These are phyloP conservation scores for Cephalotrichum gorgonifer DNA, from an alignment of 2,329 filamentous ascomycete species.

Conservation along the genomic window DNA sequence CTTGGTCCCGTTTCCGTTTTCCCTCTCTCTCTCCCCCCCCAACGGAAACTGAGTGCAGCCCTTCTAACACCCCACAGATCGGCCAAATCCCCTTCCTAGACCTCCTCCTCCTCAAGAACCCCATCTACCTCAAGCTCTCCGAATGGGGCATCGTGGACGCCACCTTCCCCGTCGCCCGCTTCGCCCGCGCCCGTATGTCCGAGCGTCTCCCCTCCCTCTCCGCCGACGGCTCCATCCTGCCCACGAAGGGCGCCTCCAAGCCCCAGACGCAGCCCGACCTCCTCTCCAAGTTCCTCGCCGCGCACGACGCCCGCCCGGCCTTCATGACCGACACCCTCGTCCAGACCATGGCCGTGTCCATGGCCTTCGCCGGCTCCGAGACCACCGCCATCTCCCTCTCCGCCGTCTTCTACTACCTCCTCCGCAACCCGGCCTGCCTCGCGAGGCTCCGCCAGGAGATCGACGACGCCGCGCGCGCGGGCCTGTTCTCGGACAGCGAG, in stretches of 20 bases:
- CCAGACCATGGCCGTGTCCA: conserved; percentile 60
- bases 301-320: conserved; percentile 54
- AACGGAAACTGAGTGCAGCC: not conserved
- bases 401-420: conserved; percentile 63
- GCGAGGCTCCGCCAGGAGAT: conserved; percentile 49
- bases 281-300: conserved; percentile 62
- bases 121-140: conserved; percentile 57
- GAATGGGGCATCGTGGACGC: conserved; percentile 57
- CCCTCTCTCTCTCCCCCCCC: not conserved
- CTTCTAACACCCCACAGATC: conserved; percentile 31
- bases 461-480: conserved; percentile 43
- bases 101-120: conserved; percentile 62
- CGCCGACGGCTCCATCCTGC: not conserved
- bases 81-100: conserved; percentile 69
- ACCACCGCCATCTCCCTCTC: conserved; percentile 68
- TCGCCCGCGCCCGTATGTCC: conserved; percentile 56
- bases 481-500: conserved; percentile 37
- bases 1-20: not conserved
- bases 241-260: conserved; percentile 7
- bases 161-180: conserved; percentile 63
- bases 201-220: conserved; percentile 39
- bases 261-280: conserved; percentile 42
- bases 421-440: conserved; percentile 50
- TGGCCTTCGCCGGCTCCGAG: conserved; percentile 67
- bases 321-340: conserved; percentile 64